Conservation (phyloP, 169 alveolate genomes). For the Plasmodium malariae region DNA sequence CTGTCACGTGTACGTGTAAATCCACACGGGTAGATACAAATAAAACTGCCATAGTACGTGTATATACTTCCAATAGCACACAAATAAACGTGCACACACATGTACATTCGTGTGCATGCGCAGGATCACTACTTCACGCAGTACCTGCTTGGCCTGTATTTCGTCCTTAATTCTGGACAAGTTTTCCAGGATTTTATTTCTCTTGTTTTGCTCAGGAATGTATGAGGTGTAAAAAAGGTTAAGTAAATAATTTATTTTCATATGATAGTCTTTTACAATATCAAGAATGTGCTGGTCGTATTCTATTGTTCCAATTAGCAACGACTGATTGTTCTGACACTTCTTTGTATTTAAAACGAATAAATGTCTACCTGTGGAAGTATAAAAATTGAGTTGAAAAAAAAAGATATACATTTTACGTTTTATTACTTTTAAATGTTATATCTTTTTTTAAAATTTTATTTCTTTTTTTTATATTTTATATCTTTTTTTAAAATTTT, state of each 20-base stretch:
- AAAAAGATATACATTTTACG: background rate
- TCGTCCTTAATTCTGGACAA: constrained; percentile 65
- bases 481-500: no score
- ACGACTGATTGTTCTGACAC: constrained; percentile 69
- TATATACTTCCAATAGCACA: no score
- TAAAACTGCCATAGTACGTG: no score
- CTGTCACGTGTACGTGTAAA: no score
- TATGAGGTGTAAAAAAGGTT: constrained; percentile 63
- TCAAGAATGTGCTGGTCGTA: constrained; percentile 68
- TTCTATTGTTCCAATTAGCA: constrained; percentile 66
- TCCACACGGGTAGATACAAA: no score
- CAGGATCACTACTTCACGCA: no score
- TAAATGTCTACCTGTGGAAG: constrained; percentile 35
- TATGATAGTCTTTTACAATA: constrained; percentile 65
- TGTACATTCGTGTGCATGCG: no score
- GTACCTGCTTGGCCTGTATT: constrained; percentile 62
- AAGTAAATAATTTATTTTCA: constrained; percentile 62
- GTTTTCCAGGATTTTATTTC: constrained; percentile 54
- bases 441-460: no score
- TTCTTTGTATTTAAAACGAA: constrained; percentile 52
- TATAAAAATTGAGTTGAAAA: background rate
- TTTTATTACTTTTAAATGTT: no score
- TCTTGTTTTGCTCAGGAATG: constrained; percentile 54
- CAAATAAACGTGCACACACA: no score
- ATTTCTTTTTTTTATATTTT: no score